These are phyloP conservation scores for Dalechampia spathulata DNA, from an alignment of 441 rosid species.

Conservation along the genomic window DNA sequence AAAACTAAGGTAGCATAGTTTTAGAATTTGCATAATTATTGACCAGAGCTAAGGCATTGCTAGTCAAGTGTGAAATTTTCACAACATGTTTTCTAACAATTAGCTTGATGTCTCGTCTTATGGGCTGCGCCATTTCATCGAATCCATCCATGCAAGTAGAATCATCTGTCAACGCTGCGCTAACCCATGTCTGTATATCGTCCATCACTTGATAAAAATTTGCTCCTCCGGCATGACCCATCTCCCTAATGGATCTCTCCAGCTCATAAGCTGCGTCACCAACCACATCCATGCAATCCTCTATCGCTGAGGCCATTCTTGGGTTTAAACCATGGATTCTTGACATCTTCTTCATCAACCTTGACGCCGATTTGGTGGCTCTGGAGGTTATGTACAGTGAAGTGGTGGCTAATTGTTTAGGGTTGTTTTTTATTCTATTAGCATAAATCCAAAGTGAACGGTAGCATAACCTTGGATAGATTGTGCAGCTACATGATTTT, in stretches of 20 bases:
- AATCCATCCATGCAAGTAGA: slow-evolving; percentile 68
- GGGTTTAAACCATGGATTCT: slow-evolving; percentile 23
- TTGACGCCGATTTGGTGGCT: slow-evolving; percentile 28
- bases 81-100: slow-evolving; percentile 32
- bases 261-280: slow-evolving; percentile 46
- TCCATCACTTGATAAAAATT: slow-evolving; percentile 35
- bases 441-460: slow-evolving; percentile 56
- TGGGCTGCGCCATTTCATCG: slow-evolving; percentile 10
- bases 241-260: slow-evolving; percentile 41
- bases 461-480: slow-evolving; percentile 55
- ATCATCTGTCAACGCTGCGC: slow-evolving; percentile 67
- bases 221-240: slow-evolving; percentile 21
- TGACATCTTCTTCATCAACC: slow-evolving; percentile 33
- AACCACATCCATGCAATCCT: slow-evolving; percentile 54
- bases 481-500: slow-evolving; percentile 52
- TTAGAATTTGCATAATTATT: slow-evolving; percentile 41
- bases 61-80: slow-evolving; percentile 43
- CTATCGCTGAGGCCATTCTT: slow-evolving; percentile 37
- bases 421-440: slow-evolving; percentile 33
- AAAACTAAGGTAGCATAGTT: background rate
- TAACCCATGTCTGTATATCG: slow-evolving; percentile 70
- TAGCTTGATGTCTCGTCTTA: slow-evolving; percentile 28
- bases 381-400: slow-evolving; percentile 52
- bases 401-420: slow-evolving; percentile 32
- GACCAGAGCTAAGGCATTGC: slow-evolving; percentile 65